A percentile compares a stretch with the other conserved stretches of the same genome.
Evolutionary conservation across 371 early-diverging fungal genomes (phyloP).

Genomic region (Mortierella sp.): DNA sequence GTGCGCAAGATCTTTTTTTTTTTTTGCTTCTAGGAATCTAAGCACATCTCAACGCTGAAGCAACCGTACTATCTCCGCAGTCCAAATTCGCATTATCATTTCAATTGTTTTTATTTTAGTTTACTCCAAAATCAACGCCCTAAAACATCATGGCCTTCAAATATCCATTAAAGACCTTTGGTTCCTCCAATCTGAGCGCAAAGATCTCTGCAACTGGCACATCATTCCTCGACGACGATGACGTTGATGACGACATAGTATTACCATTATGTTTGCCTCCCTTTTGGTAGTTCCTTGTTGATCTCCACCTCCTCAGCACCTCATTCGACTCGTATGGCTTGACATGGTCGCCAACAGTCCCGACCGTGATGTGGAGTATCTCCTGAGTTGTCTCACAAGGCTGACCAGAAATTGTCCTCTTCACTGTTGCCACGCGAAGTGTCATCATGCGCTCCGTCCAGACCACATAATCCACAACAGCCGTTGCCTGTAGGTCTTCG

Average conservation of each 20-base stretch:
- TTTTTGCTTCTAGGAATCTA: too few relatives aligned
- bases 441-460: slow-evolving; percentile 45
- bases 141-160: slow-evolving; percentile 37
- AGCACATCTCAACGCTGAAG: too few relatives aligned
- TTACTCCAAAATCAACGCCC: background rate
- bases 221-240: too few relatives aligned
- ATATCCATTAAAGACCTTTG: slow-evolving; percentile 23
- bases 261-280: too few relatives aligned
- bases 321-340: slow-evolving; percentile 50
- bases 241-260: too few relatives aligned
- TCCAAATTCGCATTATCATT: too few relatives aligned
- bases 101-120: too few relatives aligned
- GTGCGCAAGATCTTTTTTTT: too few relatives aligned
- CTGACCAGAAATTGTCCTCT: slow-evolving; percentile 4
- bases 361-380: slow-evolving; percentile 34
- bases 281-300: slow-evolving; percentile 5
- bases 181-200: slow-evolving; percentile 22
- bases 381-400: slow-evolving; percentile 16
- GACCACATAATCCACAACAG: slow-evolving; percentile 23
- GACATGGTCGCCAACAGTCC: slow-evolving; percentile 25
- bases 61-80: too few relatives aligned
- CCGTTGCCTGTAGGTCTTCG: slow-evolving; percentile 11
- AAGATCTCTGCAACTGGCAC: slow-evolving; percentile 5
- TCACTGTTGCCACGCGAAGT: slow-evolving; percentile 13
- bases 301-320: slow-evolving; percentile 24